Base-by-base conservation (phyloP, 345 rosid species). In the Ceriops tagal region DNA sequence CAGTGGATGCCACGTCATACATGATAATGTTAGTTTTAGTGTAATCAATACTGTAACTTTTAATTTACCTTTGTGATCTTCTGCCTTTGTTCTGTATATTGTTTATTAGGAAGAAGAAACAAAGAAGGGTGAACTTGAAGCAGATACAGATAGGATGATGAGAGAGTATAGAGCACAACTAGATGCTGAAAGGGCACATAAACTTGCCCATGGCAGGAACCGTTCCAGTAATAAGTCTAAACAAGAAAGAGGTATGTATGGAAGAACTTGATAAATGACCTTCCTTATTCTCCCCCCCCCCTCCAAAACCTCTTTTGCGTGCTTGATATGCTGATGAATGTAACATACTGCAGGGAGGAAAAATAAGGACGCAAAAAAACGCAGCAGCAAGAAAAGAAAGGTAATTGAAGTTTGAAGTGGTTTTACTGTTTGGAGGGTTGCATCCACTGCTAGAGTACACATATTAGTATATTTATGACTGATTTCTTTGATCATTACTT, bases 81-180 rank as follows among this genome's bases (percentile, higher is more conserved):
- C 59, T 24, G 59, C 59, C 10, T 56, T 47, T 43, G 43, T 20
- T 57, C 53, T 8, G 52, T 5, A 39, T 43, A 66, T 79, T 55
- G 7, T 69, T 51, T 78, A 64, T 72, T 75, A 95, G 99, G 99
- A 95, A 75, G 99, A 95, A 65, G 97, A 89, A 75, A 4, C 86
- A 76, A 95, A 70, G 75, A 86, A 84, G 78, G 99, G 97, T 28
- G 95, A 87, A 83, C 73, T 89, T 69, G 98, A 96, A 81, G 89
- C 88, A 73, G 98, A 92, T 77, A 89, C 83, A 5, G 97, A 96
- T 82, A 87, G 87, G 80, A 87, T 96, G 93, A 96, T 96, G 99
- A 84, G 87, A 51, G 96, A 92, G 77, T 96, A 96, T 81, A 85
- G 99, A 81, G 97, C 99, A 58, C 98, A 92, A 80, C 80, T 95